Base-by-base conservation (phyloP, 306 rosid genomes). In the Vigna nakashimae region DNA sequence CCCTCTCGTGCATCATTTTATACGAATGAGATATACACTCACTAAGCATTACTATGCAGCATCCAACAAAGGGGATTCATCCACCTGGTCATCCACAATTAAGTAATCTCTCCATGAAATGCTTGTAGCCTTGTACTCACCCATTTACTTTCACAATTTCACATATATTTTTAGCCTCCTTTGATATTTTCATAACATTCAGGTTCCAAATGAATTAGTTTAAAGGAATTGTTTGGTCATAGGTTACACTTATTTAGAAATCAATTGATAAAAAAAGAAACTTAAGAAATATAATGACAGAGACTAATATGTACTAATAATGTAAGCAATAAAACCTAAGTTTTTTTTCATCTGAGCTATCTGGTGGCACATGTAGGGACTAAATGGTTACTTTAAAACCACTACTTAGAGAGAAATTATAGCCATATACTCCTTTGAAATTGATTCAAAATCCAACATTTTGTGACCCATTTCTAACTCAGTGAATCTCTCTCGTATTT, bases 21-120 rank as follows among this genome's bases (percentile, higher is more conserved):
- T 6, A 36, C 9, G 42, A 36, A 36, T 36, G 9, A 36, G 42
- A 36, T 36, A 52, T 69, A 50, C 9, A 66, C 73, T 40, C 74
- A 20, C 59, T 73, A 79, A 42, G 72, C 59, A 45, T 22, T 64
- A 50, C 65, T 24, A 52, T 77, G 51, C 77, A n/a, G 26, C n/a
- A 58, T 38, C 58, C 65, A 24, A 77, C 78, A 60, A 8, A 45
- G 13, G 60, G 24, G 49, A 62, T 73, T 56, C 79, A 26, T 67
- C 48, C 7, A 18, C 62, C 52, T 60, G 49, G 52, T 12, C 57
- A 50, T 84, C 50, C 17, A 71, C 28, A 48, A 38, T 10, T 3
- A 15, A 17, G 45, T 40, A 56, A 40, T 20, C 71, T 75, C 67
- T 71, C 50, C 75, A 20, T 10, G 38, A 60, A 40, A 69, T 75